These are phyloP conservation scores for Labyrinthula sp. DNA, from an alignment of 352 stramenopile genomes.

Conservation along the genomic window DNA sequence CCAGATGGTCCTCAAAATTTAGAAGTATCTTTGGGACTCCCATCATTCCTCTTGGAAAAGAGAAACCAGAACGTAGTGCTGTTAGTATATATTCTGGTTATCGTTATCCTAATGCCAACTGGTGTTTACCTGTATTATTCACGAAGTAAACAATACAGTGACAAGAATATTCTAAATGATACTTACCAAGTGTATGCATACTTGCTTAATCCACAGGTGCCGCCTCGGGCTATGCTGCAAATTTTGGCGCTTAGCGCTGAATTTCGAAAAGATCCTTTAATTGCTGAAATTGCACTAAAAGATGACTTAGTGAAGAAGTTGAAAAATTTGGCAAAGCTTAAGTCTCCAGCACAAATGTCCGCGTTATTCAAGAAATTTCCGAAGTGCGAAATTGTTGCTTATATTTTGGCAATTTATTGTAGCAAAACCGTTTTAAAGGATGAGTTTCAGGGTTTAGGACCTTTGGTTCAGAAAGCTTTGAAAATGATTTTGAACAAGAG, in stretches of 20 bases:
- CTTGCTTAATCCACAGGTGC: slow-evolving; percentile 72
- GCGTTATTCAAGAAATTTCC: not conserved
- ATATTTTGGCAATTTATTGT: slow-evolving; percentile 43
- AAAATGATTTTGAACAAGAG: too few species aligned
- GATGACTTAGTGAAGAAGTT: slow-evolving; percentile 1
- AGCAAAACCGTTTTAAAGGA: slow-evolving; percentile 72
- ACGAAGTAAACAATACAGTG: slow-evolving; percentile 86
- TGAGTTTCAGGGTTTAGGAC: slow-evolving; percentile 74
- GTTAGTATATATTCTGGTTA: slow-evolving; percentile 87
- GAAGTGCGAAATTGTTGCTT: slow-evolving; percentile 5
- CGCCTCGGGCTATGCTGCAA: slow-evolving; percentile 80
- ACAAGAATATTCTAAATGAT: slow-evolving; percentile 99
- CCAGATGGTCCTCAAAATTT: slow-evolving; percentile 89
- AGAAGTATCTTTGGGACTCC: slow-evolving; percentile 79
- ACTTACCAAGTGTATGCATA: slow-evolving; percentile 96
- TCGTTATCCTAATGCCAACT: slow-evolving; percentile 89
- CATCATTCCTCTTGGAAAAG: slow-evolving; percentile 84
- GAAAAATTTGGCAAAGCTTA: slow-evolving; percentile 1
- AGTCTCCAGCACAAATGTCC: slow-evolving; percentile 1
- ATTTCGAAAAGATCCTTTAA: slow-evolving; percentile 60
- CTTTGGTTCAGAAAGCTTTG: too few species aligned
- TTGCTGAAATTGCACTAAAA: slow-evolving; percentile 9
- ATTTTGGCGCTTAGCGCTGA: slow-evolving; percentile 63
- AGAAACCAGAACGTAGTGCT: slow-evolving; percentile 92
- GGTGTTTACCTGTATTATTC: slow-evolving; percentile 70